Conservation (phyloP, 345 rosid genomes). For the Zanthoxylum bungeanum region DNA sequence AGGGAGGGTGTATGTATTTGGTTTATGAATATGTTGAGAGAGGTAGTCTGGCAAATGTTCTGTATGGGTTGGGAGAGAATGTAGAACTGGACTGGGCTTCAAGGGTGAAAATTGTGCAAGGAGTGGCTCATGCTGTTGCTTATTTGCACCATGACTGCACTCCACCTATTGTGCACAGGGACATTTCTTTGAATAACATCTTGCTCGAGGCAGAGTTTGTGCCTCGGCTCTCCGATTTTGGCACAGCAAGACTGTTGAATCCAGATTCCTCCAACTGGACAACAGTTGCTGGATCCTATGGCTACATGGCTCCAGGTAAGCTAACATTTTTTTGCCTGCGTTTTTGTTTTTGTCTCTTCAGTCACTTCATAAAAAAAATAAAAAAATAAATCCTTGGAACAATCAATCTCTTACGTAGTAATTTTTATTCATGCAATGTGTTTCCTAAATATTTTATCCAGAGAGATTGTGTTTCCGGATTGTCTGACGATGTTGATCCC, state of each 20-base stretch:
- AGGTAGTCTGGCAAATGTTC: conserved; percentile 49
- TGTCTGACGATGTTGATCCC: no score
- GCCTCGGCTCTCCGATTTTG: conserved; percentile 64
- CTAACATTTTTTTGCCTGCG: not conserved
- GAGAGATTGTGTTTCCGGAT: not conserved
- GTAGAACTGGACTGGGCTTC: conserved; percentile 40
- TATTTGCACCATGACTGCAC: conserved; percentile 72
- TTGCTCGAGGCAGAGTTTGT: conserved; percentile 52
- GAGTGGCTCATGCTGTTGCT: conserved; percentile 68
- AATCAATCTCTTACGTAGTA: not conserved
- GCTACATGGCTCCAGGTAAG: conserved; percentile 83
- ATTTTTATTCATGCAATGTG: not conserved
- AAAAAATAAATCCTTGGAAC: no score
- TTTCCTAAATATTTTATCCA: not conserved
- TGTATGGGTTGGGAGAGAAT: conserved; percentile 38
- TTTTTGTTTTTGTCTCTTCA: not conserved
- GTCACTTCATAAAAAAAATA: not conserved
- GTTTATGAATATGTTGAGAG: conserved; percentile 56
- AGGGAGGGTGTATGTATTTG: conserved; percentile 42
- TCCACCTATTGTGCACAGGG: conserved; percentile 61
- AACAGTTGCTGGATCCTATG: conserved; percentile 55
- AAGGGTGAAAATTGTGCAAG: conserved; percentile 46
- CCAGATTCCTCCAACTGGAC: conserved; percentile 64
- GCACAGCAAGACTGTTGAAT: conserved; percentile 54
- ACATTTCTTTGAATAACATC: conserved; percentile 51